Evolutionary conservation across 306 rosid genomes (phyloP).

Genomic region (Castanospermum australe): DNA sequence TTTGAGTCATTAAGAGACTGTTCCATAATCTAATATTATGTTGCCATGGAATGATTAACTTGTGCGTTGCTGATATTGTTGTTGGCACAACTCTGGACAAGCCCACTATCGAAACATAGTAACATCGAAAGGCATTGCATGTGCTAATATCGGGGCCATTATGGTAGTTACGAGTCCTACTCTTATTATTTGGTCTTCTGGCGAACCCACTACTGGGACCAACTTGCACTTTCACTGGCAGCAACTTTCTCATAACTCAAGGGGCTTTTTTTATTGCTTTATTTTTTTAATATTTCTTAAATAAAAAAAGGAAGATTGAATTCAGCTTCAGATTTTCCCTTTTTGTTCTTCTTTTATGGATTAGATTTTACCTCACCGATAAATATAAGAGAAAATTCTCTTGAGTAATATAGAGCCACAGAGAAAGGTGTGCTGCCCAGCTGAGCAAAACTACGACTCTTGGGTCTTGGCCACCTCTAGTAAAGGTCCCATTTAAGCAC

Average conservation of each 20-base stretch:
- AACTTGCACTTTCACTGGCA: conserved; percentile 11
- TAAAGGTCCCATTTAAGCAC: conserved; percentile 6
- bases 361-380: background rate
- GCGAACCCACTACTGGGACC: background rate
- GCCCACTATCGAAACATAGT: background rate
- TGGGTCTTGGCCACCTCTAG: background rate
- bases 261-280: background rate
- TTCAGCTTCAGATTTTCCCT: too few species aligned
- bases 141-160: conserved; percentile 35
- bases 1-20: background rate
- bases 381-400: background rate
- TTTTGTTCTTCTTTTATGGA: background rate
- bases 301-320: background rate
- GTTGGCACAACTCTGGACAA: conserved; percentile 36
- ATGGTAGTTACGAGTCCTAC: background rate
- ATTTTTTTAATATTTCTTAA: background rate
- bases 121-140: conserved; percentile 36
- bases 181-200: background rate
- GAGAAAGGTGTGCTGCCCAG: background rate
- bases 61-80: background rate
- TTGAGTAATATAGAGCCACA: background rate
- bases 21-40: background rate
- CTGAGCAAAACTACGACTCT: background rate
- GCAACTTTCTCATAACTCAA: background rate
- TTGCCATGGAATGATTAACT: conserved; percentile 19